Evolutionary conservation across 148 eudicot species (phyloP).

Genomic region (Vaccinium macrocarpon): DNA sequence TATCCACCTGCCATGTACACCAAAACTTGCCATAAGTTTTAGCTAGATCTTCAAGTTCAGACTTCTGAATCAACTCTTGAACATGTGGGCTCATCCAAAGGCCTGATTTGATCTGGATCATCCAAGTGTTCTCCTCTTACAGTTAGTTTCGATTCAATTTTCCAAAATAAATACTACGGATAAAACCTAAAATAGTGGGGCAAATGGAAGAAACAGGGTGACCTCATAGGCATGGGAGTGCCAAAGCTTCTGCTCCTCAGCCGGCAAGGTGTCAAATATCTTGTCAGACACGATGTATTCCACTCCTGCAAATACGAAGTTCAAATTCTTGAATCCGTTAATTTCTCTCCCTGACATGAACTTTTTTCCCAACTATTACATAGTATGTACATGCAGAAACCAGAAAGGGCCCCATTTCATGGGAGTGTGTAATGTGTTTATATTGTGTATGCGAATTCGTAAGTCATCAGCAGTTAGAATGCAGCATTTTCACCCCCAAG

Average conservation of each 20-base stretch:
- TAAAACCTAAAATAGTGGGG: not conserved
- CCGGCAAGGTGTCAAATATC: conserved; percentile 42
- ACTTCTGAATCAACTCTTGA: conserved; percentile 52
- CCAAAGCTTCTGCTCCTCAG: conserved; percentile 74
- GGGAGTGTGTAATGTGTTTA: no score
- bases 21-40: conserved; percentile 72
- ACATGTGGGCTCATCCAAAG: conserved; percentile 62
- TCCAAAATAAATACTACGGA: not conserved
- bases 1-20: conserved; percentile 62
- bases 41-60: conserved; percentile 51
- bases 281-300: conserved; percentile 54
- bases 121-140: not conserved
- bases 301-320: conserved; percentile 39
- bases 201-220: not conserved
- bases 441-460: no score
- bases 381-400: no score
- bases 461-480: no score
- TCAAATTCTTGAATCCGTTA: not conserved
- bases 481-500: no score
- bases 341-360: no score
- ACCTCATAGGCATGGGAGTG: conserved; percentile 75
- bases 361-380: no score
- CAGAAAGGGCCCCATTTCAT: no score
- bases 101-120: conserved; percentile 57
- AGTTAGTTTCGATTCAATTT: not conserved